These are phyloP conservation scores for Capsicum rhomboideum DNA, from an alignment of 257 asterid genomes.

Conservation along the genomic window DNA sequence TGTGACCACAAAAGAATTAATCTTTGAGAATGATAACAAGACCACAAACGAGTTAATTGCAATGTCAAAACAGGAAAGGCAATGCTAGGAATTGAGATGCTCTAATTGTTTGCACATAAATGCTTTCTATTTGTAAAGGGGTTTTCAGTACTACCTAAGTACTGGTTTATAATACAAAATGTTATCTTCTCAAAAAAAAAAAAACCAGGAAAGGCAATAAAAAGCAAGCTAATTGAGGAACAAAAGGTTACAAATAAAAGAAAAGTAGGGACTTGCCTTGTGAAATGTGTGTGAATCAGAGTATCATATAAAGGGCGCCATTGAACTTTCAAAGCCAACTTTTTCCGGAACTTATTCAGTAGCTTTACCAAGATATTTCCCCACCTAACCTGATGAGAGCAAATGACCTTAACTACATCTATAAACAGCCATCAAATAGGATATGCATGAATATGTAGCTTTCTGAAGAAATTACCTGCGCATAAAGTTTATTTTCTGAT, in stretches of 20 bases:
- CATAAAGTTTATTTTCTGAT: conserved; percentile 68
- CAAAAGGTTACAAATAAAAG: neutral
- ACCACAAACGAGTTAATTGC: neutral
- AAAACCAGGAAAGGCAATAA: too few relatives aligned
- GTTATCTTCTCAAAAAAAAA: too few relatives aligned
- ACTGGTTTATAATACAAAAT: too few relatives aligned
- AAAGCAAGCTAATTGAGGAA: conserved; percentile 6
- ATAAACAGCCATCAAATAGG: neutral
- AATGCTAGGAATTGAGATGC: too few relatives aligned
- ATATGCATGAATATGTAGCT: conserved; percentile 4
- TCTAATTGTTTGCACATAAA: too few relatives aligned
- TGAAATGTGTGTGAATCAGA: conserved; percentile 74
- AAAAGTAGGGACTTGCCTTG: conserved; percentile 44
- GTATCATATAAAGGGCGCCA: conserved; percentile 90
- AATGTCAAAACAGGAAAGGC: too few relatives aligned
- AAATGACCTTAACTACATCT: conserved; percentile 3
- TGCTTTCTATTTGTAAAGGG: too few relatives aligned
- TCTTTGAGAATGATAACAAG: neutral
- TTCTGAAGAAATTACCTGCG: conserved; percentile 51
- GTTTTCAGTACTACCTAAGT: too few relatives aligned
- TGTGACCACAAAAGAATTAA: neutral
- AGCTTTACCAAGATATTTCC: conserved; percentile 76
- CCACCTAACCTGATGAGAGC: conserved; percentile 83
- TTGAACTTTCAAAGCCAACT: conserved; percentile 58
- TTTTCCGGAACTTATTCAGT: conserved; percentile 78